These are phyloP conservation scores for Zizania palustris DNA, from an alignment of 202 grass and related monocot genomes.

Conservation along the genomic window DNA sequence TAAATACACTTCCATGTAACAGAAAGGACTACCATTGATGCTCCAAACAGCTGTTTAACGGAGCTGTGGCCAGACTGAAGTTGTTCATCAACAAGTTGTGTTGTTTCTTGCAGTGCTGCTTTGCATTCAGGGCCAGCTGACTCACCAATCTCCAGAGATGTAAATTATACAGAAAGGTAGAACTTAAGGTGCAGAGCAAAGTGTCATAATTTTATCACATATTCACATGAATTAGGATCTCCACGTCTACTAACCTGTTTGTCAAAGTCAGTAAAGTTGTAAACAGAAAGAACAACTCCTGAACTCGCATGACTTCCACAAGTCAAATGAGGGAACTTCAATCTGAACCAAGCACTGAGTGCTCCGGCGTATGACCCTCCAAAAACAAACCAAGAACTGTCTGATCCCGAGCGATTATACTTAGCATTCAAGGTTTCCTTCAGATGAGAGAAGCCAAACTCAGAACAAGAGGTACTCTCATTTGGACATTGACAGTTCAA, in stretches of 20 bases:
- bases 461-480: slow-evolving; percentile 29
- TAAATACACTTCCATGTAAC: slow-evolving; percentile 15
- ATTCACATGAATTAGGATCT: slow-evolving; percentile 35
- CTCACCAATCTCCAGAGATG: slow-evolving; percentile 66
- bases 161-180: slow-evolving; percentile 22
- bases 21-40: slow-evolving; percentile 54
- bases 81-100: slow-evolving; percentile 67
- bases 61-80: slow-evolving; percentile 58
- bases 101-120: slow-evolving; percentile 87
- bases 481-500: slow-evolving; percentile 11
- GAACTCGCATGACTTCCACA: slow-evolving; percentile 97
- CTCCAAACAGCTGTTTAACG: slow-evolving; percentile 79
- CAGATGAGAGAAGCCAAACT: slow-evolving; percentile 35
- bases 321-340: slow-evolving; percentile 96
- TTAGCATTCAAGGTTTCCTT: slow-evolving; percentile 85
- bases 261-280: slow-evolving; percentile 91
- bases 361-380: slow-evolving; percentile 94
- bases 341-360: slow-evolving; percentile 95
- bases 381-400: slow-evolving; percentile 92
- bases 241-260: slow-evolving; percentile 60
- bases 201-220: neutral
- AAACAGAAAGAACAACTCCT: slow-evolving; percentile 82
- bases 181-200: slow-evolving; percentile 28
- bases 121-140: slow-evolving; percentile 97
- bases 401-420: slow-evolving; percentile 67